Base-by-base conservation (phyloP, 2,329 filamentous ascomycete genomes). In the Xylaria sp. region DNA sequence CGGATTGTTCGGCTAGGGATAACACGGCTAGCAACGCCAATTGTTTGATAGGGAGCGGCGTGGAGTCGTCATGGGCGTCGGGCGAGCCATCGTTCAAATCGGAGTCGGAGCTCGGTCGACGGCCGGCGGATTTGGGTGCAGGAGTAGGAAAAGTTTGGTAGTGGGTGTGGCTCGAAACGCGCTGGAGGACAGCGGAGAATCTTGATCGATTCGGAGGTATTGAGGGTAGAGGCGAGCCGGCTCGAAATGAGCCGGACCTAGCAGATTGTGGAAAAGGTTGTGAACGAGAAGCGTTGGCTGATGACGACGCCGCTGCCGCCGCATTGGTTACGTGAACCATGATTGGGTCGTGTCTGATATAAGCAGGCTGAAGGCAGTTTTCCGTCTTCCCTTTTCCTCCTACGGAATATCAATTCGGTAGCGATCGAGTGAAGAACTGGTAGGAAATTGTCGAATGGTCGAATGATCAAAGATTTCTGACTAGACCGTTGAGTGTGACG, bases 1-100 rank as follows among this genome's bases (percentile, higher is more conserved):
- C 95, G 0, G 94, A 98, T 81, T 99, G 95, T 75, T 99, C 95
- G 57, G 92, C 91, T 21, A 99, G 83, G 6, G 94, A 94, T 63
- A 99, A 91, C 67, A 97, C 80, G 1, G 94, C 94, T 35, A 99
- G 82, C 12, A 98, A 86, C 4, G 88, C 84, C 64, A 99, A 89
- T 80, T 98, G 95, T 69, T 84, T 87, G 67, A 87, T 87, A 0
- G 95, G 95, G 17, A 99, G 79, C 0, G 94, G 94, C 1, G 92
- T 92, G 67, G 87, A 84, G 67, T 84, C 78, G 65, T 80, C 68
- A n/a, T 78, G 78, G 45, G 73, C 69, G 12, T 76, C 74, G 38
- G 69, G 68, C 25, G 66, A 58, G 49, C 52, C 65, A 52, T 77
- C 75, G 66, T 70, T 69, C 68, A 69, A 57, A 57, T 63, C 74